These are phyloP conservation scores for Aspergillus tanneri DNA, from an alignment of 2,329 filamentous ascomycete species.

Conservation along the genomic window DNA sequence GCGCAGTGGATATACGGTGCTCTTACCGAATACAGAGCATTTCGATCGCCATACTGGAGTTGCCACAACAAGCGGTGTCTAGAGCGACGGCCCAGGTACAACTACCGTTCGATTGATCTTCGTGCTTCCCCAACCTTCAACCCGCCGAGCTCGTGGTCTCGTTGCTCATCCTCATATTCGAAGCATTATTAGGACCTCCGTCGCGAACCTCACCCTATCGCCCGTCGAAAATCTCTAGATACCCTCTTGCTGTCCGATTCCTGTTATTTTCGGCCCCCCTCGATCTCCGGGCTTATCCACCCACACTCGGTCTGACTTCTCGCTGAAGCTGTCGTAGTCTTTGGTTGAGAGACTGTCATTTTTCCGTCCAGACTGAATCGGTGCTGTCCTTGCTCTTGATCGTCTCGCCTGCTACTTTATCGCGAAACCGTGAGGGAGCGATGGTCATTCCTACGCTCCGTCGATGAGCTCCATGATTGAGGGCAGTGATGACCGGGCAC, in stretches of 20 bases:
- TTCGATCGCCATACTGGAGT: background rate
- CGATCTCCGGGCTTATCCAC: background rate
- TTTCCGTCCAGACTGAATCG: background rate
- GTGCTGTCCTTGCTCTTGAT: background rate
- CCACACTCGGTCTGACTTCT: background rate
- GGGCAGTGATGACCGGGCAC: slow-evolving; percentile 61
- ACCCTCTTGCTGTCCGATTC: background rate
- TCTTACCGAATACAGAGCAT: background rate
- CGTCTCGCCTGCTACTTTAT: slow-evolving; percentile 1
- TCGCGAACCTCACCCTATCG: background rate
- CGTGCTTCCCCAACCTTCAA: background rate
- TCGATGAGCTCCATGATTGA: slow-evolving; percentile 69
- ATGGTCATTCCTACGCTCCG: slow-evolving; percentile 53
- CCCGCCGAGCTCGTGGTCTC: background rate
- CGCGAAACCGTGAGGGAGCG: slow-evolving; percentile 39
- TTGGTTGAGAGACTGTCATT: background rate
- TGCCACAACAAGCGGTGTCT: background rate
- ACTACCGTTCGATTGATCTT: background rate
- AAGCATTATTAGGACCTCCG: background rate
- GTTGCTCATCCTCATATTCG: background rate
- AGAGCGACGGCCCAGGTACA: background rate
- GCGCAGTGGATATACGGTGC: background rate
- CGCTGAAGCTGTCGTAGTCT: background rate
- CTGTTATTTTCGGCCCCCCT: background rate
- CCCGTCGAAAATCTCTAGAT: background rate